Base-by-base conservation (phyloP, 2,329 filamentous ascomycete genomes). In the Sclerotinia borealis region DNA sequence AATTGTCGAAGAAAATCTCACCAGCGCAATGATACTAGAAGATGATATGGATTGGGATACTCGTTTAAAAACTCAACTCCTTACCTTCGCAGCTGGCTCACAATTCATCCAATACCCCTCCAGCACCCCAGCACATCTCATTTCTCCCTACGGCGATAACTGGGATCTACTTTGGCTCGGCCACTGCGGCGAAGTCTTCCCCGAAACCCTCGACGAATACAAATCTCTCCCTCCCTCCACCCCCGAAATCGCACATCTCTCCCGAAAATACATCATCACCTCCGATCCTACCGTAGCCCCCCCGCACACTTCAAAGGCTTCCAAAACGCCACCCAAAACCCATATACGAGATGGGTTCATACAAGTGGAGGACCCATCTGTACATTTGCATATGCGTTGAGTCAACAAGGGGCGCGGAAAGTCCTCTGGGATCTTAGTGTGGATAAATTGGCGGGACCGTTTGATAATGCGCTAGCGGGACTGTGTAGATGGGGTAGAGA, bases 361-460 rank as follows among this genome's bases (percentile, higher is more conserved):
- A 56, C 65, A 29, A 68, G 69, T 8, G 67, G 66, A 1, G 68
- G 66, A 5, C 72, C 72, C 0, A 71, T 76, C 25, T 77, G 76
- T 65, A 71, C 72, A 2, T 75, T 76, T 59, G 72, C 73, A 3
- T 77, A 77, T 51, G 76, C 73, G 1, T 61, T 77, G 41, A 72
- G 72, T 2, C 68, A 69, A 27, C 31, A 55, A 13, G 69, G 69
- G 1, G 69, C 69, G 4, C 80, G 83, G 68, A 87, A 87, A 73
- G 83, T 87, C 19, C 80, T 84, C 61, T 86, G 83, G 75, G 84
- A 86, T 68, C 77, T 87, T 8, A 84, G 84, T 63, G 56, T 68
- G 3, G 72, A 76, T 64, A 70, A 71, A 36, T 67, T 75, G 2
- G 59, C 56, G 0, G 72, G 69, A 0, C 67, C 73, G 0, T 75